These are phyloP conservation scores for Stagonosporopsis cucurbitacearum DNA, from an alignment of 2,329 filamentous ascomycete species.

Conservation along the genomic window DNA sequence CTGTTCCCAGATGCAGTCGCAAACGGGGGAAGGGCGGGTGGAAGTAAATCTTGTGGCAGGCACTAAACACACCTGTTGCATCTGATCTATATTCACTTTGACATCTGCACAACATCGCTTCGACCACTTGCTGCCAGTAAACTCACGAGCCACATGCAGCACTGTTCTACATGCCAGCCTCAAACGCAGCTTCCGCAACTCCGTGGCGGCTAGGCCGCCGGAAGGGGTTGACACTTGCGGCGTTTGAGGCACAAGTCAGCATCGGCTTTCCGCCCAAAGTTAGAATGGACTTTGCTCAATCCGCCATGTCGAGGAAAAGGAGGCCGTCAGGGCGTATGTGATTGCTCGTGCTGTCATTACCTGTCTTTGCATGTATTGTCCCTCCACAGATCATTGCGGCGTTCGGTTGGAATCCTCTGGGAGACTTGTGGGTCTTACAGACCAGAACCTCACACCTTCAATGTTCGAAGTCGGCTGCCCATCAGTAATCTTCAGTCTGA, in stretches of 20 bases:
- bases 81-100: slow-evolving; percentile 43
- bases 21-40: slow-evolving; percentile 23
- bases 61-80: slow-evolving; percentile 34
- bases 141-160: slow-evolving; percentile 37
- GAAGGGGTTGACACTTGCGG: slow-evolving; percentile 36
- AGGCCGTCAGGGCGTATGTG: slow-evolving; percentile 4
- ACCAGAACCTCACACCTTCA: slow-evolving; percentile 23
- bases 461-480: slow-evolving; percentile 18
- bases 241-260: slow-evolving; percentile 42
- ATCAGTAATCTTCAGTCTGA: slow-evolving; percentile 23
- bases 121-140: slow-evolving; percentile 25
- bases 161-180: slow-evolving; percentile 44
- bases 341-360: slow-evolving; percentile 20
- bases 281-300: slow-evolving; percentile 33
- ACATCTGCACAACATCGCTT: slow-evolving; percentile 34
- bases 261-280: slow-evolving; percentile 35
- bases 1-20: slow-evolving; percentile 14
- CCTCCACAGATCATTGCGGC: slow-evolving; percentile 22
- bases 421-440: slow-evolving; percentile 2
- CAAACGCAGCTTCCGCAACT: slow-evolving; percentile 41
- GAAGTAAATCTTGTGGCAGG: slow-evolving; percentile 31
- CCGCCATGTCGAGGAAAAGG: slow-evolving; percentile 26
- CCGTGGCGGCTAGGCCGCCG: slow-evolving; percentile 42
- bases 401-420: slow-evolving; percentile 20
- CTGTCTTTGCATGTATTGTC: slow-evolving; percentile 30